These are phyloP conservation scores for Citrus sp. DNA, from an alignment of 345 rosid genomes.

Conservation along the genomic window DNA sequence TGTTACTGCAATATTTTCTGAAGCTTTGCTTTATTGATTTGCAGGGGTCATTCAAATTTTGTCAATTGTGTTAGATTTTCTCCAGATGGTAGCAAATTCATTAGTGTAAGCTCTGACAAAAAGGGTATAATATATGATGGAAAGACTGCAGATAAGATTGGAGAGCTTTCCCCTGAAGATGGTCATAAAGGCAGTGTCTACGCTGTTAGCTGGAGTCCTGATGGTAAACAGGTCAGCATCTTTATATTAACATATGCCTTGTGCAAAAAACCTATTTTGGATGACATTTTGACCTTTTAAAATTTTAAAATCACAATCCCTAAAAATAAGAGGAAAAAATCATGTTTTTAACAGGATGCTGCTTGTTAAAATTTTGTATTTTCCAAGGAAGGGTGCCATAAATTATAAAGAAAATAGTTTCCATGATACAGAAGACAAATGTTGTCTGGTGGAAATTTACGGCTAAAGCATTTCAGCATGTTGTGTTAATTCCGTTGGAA, in stretches of 20 bases:
- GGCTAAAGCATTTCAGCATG: not conserved
- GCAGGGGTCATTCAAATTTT: slow-evolving; percentile 92
- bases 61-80: slow-evolving; percentile 92
- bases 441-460: not conserved
- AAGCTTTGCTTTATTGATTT: slow-evolving; percentile 22
- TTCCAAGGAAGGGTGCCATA: not conserved
- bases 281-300: not conserved
- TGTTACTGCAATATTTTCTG: slow-evolving; percentile 10
- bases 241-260: not conserved
- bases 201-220: slow-evolving; percentile 93
- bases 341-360: not conserved
- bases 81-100: slow-evolving; percentile 91
- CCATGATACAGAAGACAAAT: not conserved
- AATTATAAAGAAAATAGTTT: not conserved
- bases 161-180: slow-evolving; percentile 68
- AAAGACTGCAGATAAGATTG: slow-evolving; percentile 73
- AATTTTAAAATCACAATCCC: not conserved
- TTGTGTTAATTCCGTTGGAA: not conserved
- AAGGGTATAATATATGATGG: slow-evolving; percentile 88
- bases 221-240: slow-evolving; percentile 74
- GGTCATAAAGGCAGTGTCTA: slow-evolving; percentile 93
- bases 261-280: not conserved
- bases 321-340: not conserved
- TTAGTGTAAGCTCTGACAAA: slow-evolving; percentile 91
- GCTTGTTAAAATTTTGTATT: not conserved